A percentile compares a stretch with the other conserved stretches of the same genome.
Conservation (phyloP, 1,284 basidiomycete genomes). For the Ceratobasidium theobromae region DNA sequence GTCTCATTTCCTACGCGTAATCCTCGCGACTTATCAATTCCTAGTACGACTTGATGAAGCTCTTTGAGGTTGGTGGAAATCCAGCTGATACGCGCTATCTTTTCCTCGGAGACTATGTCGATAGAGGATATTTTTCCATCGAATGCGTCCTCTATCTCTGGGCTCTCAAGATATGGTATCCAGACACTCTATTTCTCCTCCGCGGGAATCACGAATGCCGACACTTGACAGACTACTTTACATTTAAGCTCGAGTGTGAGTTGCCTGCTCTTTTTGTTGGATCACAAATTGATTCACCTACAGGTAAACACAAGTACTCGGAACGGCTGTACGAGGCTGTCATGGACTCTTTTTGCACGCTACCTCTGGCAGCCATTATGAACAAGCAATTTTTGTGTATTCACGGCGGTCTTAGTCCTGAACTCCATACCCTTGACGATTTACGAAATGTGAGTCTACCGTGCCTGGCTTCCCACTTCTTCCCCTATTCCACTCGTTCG, state of each 20-base stretch:
- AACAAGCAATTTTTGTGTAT: slow-evolving; percentile 98
- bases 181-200: slow-evolving; percentile 84
- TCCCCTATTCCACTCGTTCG: no score
- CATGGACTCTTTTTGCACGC: slow-evolving; percentile 91
- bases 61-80: slow-evolving; percentile 94
- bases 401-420: slow-evolving; percentile 89
- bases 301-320: slow-evolving; percentile 93
- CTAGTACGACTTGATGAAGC: slow-evolving; percentile 96
- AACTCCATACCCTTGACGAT: slow-evolving; percentile 89
- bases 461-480: no score
- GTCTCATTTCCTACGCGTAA: slow-evolving; percentile 25
- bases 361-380: slow-evolving; percentile 92
- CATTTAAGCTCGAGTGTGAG: slow-evolving; percentile 93
- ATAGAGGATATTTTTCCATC: slow-evolving; percentile 94
- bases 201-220: slow-evolving; percentile 98
- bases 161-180: slow-evolving; percentile 92
- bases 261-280: slow-evolving; percentile 34
- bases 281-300: slow-evolving; percentile 12
- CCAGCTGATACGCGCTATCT: slow-evolving; percentile 90
- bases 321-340: slow-evolving; percentile 87
- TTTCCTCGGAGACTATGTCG: slow-evolving; percentile 98
- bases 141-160: slow-evolving; percentile 95
- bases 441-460: slow-evolving; percentile 67
- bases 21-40: slow-evolving; percentile 7
- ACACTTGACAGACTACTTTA: slow-evolving; percentile 96